Percentiles rank a stretch among this genome's conserved stretches.
phyloP scores from a whole-genome alignment of 1,284 basidiomycete genomes.

The Sutorius eximius region DNA sequence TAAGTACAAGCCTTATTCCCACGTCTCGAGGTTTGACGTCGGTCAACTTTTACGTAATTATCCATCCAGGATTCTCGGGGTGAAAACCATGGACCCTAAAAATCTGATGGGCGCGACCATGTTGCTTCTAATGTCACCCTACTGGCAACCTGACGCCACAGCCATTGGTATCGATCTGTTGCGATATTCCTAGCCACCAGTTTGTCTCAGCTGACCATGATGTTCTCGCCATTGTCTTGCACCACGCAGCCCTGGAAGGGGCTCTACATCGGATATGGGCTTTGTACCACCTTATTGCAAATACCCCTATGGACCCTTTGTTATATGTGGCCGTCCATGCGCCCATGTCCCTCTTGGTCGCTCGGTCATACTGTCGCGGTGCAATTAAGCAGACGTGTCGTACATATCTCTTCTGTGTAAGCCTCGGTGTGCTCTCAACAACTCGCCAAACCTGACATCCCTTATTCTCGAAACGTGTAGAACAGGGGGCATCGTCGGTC shows the following conservation, averaged over 20 bases:
- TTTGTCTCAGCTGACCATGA: neutral
- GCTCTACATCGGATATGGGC: slow-evolving; percentile 39
- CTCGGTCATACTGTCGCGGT: slow-evolving; percentile 12
- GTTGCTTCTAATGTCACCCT: neutral
- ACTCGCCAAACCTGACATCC: neutral
- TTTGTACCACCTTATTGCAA: slow-evolving; percentile 44
- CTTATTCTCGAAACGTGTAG: slow-evolving; percentile 1
- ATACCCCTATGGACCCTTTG: slow-evolving; percentile 46
- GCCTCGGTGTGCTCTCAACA: neutral
- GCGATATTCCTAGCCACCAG: neutral
- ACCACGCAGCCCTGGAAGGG: slow-evolving; percentile 29
- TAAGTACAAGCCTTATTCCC: too few species aligned
- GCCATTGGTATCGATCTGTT: neutral
- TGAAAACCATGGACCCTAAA: too few species aligned
- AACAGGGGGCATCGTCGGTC: slow-evolving; percentile 10
- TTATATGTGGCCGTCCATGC: slow-evolving; percentile 23
- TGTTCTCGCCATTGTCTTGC: slow-evolving; percentile 2
- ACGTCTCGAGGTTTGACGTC: too few species aligned
- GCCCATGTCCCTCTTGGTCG: slow-evolving; percentile 31
- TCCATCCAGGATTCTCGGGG: too few species aligned
- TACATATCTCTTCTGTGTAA: slow-evolving; percentile 13
- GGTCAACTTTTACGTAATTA: too few species aligned
- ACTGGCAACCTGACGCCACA: neutral
- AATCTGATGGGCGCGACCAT: too few species aligned
- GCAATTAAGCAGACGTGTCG: slow-evolving; percentile 1